Percentiles rank a stretch among this genome's conserved stretches.
phyloP scores from a whole-genome alignment of 176 grass and related monocot genomes.

The Eremochloa ophiuroides region DNA sequence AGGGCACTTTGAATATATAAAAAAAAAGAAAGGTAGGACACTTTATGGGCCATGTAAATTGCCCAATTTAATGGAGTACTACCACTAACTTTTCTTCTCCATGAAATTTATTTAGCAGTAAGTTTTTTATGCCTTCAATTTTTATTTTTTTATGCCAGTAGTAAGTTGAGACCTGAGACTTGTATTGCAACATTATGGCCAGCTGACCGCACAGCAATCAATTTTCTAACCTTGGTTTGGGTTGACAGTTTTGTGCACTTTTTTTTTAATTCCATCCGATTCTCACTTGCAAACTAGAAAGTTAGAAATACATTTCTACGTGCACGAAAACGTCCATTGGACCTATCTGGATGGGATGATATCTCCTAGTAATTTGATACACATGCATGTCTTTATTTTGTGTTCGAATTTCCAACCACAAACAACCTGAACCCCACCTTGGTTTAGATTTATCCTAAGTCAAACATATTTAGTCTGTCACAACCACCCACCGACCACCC shows the following conservation, averaged over 20 bases:
- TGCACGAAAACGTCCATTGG: neutral
- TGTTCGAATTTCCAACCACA: neutral
- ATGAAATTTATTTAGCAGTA: neutral
- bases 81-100: neutral
- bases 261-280: neutral
- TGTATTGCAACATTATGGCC: neutral
- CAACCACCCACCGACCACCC: too few relatives aligned
- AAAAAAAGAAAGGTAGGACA: too few relatives aligned
- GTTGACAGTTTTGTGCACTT: neutral
- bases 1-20: too few relatives aligned
- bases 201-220: neutral
- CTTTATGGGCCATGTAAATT: neutral
- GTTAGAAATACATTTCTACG: neutral
- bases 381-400: neutral
- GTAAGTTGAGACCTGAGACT: neutral
- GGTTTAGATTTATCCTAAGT: too few relatives aligned
- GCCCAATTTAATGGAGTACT: neutral
- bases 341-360: neutral
- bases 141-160: too few relatives aligned
- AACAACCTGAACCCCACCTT: neutral
- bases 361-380: neutral
- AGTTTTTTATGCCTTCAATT: too few relatives aligned
- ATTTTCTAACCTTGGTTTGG: neutral
- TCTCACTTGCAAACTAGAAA: neutral
- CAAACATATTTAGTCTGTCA: too few relatives aligned